phyloP scores from a whole-genome alignment of 768 basidiomycete genomes.

The Mycena metata region DNA sequence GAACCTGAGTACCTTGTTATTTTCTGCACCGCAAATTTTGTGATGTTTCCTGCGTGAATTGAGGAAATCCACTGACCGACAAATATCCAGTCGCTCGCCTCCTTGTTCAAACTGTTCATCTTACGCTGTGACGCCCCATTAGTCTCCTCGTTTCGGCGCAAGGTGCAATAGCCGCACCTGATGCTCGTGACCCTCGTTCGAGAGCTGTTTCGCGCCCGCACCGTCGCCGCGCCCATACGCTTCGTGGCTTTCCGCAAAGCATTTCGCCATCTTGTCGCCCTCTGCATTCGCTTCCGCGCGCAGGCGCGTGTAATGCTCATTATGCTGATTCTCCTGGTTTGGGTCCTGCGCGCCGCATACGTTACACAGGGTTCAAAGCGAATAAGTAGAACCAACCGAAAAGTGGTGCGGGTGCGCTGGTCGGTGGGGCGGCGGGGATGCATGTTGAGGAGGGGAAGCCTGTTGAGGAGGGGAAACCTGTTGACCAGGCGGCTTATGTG shows the following conservation, averaged over 20 bases:
- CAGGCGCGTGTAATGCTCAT: slow-evolving; percentile 77
- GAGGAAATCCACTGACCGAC: slow-evolving; percentile 59
- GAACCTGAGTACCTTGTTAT: slow-evolving; percentile 70
- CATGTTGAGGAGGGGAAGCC: neutral
- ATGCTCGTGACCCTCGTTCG: slow-evolving; percentile 84
- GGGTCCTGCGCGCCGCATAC: slow-evolving; percentile 48
- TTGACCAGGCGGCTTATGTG: neutral
- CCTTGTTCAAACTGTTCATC: slow-evolving; percentile 83
- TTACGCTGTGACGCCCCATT: slow-evolving; percentile 43
- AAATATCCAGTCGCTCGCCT: slow-evolving; percentile 93
- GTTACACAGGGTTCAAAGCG: neutral
- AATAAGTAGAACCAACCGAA: slow-evolving; percentile 11
- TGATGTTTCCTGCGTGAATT: slow-evolving; percentile 11
- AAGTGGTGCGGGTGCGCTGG: neutral
- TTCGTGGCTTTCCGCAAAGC: slow-evolving; percentile 79
- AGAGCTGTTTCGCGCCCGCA: slow-evolving; percentile 85
- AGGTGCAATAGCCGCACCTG: slow-evolving; percentile 50
- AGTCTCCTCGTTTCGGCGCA: neutral
- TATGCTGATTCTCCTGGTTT: slow-evolving; percentile 75
- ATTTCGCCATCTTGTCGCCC: slow-evolving; percentile 82
- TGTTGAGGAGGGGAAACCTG: slow-evolving; percentile 4
- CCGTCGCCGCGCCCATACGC: slow-evolving; percentile 83
- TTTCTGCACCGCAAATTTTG: slow-evolving; percentile 60
- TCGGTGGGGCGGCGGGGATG: slow-evolving; percentile 17
- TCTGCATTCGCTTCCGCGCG: slow-evolving; percentile 83